phyloP scores from a whole-genome alignment of 2,329 filamentous ascomycete species.

The Phialemonium atrogriseum region DNA sequence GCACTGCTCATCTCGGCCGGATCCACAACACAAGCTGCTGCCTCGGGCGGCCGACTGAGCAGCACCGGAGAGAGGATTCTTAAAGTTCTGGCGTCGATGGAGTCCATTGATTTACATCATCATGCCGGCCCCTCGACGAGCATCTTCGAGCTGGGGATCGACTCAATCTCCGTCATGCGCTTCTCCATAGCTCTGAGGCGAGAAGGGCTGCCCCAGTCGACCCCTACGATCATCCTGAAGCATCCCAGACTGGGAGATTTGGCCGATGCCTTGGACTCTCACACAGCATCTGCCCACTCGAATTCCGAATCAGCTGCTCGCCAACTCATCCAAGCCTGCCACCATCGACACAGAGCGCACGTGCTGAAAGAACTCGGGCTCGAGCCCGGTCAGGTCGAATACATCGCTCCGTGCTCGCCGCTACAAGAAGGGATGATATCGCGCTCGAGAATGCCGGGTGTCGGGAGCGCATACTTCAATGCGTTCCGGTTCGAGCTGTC shows the following conservation, averaged over 20 bases:
- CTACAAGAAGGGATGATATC: conserved; percentile 83
- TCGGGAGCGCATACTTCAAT: conserved; percentile 64
- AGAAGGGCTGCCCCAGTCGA: conserved; percentile 50
- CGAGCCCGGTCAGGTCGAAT: conserved; percentile 50
- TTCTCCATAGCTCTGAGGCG: conserved; percentile 58
- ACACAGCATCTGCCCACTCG: conserved; percentile 4
- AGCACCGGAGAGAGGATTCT: conserved; percentile 40
- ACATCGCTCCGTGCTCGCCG: conserved; percentile 73
- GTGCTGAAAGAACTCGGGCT: conserved; percentile 46
- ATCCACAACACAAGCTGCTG: conserved; percentile 30
- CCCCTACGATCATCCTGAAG: conserved; percentile 60
- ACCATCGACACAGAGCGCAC: conserved; percentile 48
- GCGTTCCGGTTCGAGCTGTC: conserved; percentile 55
- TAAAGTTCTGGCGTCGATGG: conserved; percentile 43
- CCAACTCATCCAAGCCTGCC: conserved; percentile 55
- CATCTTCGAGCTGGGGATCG: conserved; percentile 79
- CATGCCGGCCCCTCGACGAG: conserved; percentile 49
- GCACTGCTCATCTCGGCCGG: conserved; percentile 54
- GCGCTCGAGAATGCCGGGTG: conserved; percentile 48
- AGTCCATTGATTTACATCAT: conserved; percentile 30
- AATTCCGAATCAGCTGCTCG: conserved; percentile 36
- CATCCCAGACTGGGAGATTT: conserved; percentile 45
- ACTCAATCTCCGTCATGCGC: conserved; percentile 75
- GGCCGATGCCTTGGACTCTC: conserved; percentile 23
- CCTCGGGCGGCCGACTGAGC: conserved; percentile 12